Evolutionary conservation across 2,329 filamentous ascomycete genomes (phyloP).

Genomic region (Fulvia fulva): DNA sequence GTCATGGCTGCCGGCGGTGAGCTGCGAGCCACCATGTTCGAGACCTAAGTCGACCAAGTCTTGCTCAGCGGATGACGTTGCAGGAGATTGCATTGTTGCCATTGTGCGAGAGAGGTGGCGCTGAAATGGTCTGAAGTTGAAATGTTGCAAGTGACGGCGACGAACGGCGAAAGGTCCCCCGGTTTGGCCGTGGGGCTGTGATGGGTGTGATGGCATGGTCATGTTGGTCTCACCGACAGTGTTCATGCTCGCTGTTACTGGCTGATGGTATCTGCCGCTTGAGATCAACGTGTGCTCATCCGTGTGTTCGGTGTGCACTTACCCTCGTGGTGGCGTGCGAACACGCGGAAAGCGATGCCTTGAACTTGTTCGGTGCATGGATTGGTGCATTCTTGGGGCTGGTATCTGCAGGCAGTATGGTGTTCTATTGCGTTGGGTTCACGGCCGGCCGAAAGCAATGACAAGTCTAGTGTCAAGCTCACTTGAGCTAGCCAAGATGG

Average conservation of each 20-base stretch:
- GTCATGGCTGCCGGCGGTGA: background rate
- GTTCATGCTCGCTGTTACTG: background rate
- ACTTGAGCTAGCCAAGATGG: background rate
- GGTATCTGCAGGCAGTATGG: slow-evolving; percentile 8
- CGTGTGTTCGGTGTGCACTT: slow-evolving; percentile 22
- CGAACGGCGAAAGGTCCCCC: background rate
- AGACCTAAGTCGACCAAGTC: background rate
- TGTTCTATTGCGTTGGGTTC: background rate
- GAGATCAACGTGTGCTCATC: slow-evolving; percentile 5
- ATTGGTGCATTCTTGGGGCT: slow-evolving; percentile 4
- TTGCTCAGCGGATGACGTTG: background rate
- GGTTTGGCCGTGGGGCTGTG: background rate
- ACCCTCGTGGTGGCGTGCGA: slow-evolving; percentile 7
- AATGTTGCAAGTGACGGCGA: background rate
- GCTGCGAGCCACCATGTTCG: background rate
- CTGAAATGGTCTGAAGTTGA: slow-evolving; percentile 8
- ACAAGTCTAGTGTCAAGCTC: background rate
- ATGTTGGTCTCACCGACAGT: slow-evolving; percentile 12
- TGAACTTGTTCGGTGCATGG: slow-evolving; percentile 6
- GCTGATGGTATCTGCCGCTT: background rate
- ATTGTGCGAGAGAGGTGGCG: slow-evolving; percentile 7
- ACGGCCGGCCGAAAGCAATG: background rate
- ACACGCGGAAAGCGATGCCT: slow-evolving; percentile 5
- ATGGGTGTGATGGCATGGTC: background rate
- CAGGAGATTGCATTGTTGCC: slow-evolving; percentile 3